Evolutionary conservation across 306 rosid species (phyloP).

Genomic region (Prunus mira): DNA sequence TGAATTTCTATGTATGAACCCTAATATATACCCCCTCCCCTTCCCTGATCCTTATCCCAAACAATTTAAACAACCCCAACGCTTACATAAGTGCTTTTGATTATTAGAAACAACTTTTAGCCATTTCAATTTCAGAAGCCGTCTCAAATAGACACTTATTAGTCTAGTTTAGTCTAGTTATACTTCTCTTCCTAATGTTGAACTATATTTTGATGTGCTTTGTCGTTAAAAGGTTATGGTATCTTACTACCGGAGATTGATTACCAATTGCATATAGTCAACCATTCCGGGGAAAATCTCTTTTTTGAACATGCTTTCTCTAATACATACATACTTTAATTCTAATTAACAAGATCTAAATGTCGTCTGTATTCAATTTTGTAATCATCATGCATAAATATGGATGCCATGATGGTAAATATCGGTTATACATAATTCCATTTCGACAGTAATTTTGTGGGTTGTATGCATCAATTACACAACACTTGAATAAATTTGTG

Average conservation of each 20-base stretch:
- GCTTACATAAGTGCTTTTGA: too few species aligned
- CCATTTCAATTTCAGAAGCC: too few species aligned
- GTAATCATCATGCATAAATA: background rate
- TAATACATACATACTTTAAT: background rate
- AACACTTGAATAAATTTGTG: background rate
- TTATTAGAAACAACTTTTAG: too few species aligned
- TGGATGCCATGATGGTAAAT: background rate
- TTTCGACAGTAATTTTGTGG: background rate
- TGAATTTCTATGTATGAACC: background rate
- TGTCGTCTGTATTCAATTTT: background rate
- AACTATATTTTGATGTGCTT: too few species aligned
- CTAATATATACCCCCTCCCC: constrained; percentile 4
- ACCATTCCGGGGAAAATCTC: too few species aligned
- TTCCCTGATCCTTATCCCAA: background rate
- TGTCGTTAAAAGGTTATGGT: background rate
- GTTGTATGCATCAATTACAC: background rate
- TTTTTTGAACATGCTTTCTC: background rate
- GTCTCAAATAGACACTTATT: too few species aligned
- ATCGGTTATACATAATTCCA: background rate
- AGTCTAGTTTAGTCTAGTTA: too few species aligned
- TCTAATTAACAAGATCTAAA: background rate
- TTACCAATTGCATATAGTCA: too few species aligned
- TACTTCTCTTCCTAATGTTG: too few species aligned
- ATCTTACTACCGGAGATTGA: background rate
- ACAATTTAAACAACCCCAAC: background rate